Base-by-base conservation (phyloP, 2,329 filamentous ascomycete species). In the Ophiostoma perfectum region DNA sequence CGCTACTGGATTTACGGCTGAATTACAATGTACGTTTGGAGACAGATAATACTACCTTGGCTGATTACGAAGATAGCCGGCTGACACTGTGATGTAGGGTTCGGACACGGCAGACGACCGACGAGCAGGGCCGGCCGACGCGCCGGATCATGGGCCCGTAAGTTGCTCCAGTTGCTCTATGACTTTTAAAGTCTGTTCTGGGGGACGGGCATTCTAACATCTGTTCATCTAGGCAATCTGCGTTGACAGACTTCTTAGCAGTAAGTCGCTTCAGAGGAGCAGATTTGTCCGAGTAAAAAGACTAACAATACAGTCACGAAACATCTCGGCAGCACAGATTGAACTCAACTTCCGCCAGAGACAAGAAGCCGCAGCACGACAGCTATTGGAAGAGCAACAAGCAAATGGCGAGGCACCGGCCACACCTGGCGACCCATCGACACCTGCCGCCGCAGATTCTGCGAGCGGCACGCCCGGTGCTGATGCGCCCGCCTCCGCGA, bases 251-350 rank as follows among this genome's bases (percentile, higher is more conserved):
- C 71, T 85, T 83, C 70, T 76, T 85, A 60, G 82, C 83, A 45
- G 70, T 71, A 42, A n/a, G 70, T 70, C 38, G 6, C 58, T 27
- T 14, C 45, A 16, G 5, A 16, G 18, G 14, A 45, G 42, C n/a
- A 52, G 14, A 1, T 16, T 7, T 7, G 47, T 7, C 5, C n/a
- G 7, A 12, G 12, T 5, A 9, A 1, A 41, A 64, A 18, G 16
- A 64, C 63, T 64, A 38, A 64, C 62, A 18, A 27, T 27, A 18
- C 55, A 89, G 84, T 86, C 89, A 2, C 88, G 91, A 76, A 91
- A 91, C 73, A 92, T 92, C 72, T 91, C 86, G 36, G 84, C 85
- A 2, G 76, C 80, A 41, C 81, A 84, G 69, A 87, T 87, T 68
- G 80, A 81, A 47, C 75, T 79, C 27, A 80, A 84, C 70, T 83